Evolutionary conservation across 805 yeast species (phyloP), one percentile per base, ranked within the genome.

Genomic region (Yamadazyma kitorensis): DNA sequence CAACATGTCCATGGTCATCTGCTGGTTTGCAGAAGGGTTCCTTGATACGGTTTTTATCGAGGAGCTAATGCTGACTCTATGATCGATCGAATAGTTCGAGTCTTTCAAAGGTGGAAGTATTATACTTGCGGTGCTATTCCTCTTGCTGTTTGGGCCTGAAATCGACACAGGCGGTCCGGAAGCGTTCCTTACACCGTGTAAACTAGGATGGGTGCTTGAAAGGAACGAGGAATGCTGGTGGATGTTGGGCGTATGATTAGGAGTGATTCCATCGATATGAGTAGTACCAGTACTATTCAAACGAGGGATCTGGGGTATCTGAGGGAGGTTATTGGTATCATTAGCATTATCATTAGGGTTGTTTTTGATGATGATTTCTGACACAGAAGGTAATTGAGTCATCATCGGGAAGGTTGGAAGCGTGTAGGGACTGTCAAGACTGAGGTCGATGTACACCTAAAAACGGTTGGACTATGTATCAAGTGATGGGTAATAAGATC

Each of bases 301-400:
- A n/a, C n/a, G n/a, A n/a, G n/a, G n/a, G 11, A 20, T 20, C 11
- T 11, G 27, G 27, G 27, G 27, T 8, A 9, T 13, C 9, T 24
- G 27, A 13, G 7, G 27, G 27, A n/a, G 31, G 23, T 18, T 22
- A 13, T n/a, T n/a, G n/a, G n/a, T n/a, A n/a, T n/a, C n/a, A n/a
- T n/a, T n/a, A n/a, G n/a, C n/a, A n/a, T n/a, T n/a, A n/a, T n/a
- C n/a, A n/a, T n/a, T n/a, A n/a, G n/a, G n/a, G n/a, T n/a, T n/a
- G n/a, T 33, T 26, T 10, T 34, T 24, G 12, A 39, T 27, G 18
- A 42, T 36, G 17, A 42, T 11, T 25, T 42, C 43, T 24, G 39
- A 34, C 11, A 42, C 43, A 11, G 45, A 31, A 6, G 45, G 45
- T 23, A 41, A 31, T 29, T 35, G 43, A 9, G 45, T 35, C 45